Percentiles rank a stretch among this genome's conserved stretches.
phyloP scores from a whole-genome alignment of 2,329 filamentous ascomycete species.

The Pseudonectria buxi region DNA sequence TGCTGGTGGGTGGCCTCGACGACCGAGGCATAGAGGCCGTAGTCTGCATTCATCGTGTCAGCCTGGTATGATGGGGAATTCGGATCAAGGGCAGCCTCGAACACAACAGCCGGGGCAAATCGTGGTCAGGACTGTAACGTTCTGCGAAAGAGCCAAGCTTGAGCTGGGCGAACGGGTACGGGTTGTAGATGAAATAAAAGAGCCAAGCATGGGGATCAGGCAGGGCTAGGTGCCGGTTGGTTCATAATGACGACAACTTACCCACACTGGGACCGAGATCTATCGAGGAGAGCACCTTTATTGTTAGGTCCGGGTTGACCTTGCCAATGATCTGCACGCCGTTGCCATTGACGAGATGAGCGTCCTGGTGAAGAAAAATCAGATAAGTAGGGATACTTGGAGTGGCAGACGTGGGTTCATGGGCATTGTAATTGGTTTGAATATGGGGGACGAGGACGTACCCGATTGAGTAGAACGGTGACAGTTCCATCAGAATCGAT shows the following conservation, averaged over 20 bases:
- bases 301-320: constrained; percentile 64
- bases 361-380: constrained; percentile 44
- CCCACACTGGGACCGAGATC: constrained; percentile 65
- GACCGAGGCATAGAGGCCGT: constrained; percentile 66
- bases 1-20: constrained; percentile 81
- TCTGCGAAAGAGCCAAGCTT: no score
- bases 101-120: no score
- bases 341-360: constrained; percentile 62
- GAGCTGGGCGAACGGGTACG: no score
- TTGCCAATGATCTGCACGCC: constrained; percentile 74
- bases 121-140: no score
- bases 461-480: constrained; percentile 65
- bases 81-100: no score
- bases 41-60: constrained; percentile 53
- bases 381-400: not conserved
- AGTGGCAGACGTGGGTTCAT: no score
- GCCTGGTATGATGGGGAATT: no score
- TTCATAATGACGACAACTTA: constrained; percentile 38
- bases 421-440: not conserved
- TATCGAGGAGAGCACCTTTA: constrained; percentile 62
- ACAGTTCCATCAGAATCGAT: constrained; percentile 77
- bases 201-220: not conserved
- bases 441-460: constrained; percentile 31
- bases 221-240: not conserved
- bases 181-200: no score